phyloP scores from a whole-genome alignment of 2,329 filamentous ascomycete genomes.

The Aspergillus brasiliensis region DNA sequence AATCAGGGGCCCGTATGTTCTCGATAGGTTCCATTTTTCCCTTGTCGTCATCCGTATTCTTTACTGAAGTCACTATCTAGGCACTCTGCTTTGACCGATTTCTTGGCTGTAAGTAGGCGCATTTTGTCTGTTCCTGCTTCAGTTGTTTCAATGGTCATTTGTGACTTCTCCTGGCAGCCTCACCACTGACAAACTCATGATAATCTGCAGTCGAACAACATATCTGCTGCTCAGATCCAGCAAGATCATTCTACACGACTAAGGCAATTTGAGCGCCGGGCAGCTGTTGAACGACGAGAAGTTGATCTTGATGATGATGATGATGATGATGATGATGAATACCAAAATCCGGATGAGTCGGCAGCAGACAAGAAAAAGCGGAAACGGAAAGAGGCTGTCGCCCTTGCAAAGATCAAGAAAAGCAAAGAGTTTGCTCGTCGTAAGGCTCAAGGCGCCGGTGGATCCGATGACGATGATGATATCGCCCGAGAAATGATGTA shows the following conservation, averaged over 20 bases:
- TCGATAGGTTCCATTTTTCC: neutral
- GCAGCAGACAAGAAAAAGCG: slow-evolving; percentile 55
- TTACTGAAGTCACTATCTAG: slow-evolving; percentile 33
- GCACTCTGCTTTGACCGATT: slow-evolving; percentile 69
- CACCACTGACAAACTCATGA: slow-evolving; percentile 2
- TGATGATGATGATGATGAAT: slow-evolving; percentile 35
- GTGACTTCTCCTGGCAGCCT: neutral
- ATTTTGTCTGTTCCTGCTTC: neutral
- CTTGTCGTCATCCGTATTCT: neutral
- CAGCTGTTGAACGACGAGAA: slow-evolving; percentile 28
- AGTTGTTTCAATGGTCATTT: neutral
- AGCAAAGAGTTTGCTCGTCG: slow-evolving; percentile 53
- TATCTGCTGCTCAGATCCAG: slow-evolving; percentile 65
- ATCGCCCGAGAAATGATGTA: slow-evolving; percentile 56
- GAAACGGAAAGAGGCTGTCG: slow-evolving; percentile 55
- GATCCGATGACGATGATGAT: slow-evolving; percentile 49
- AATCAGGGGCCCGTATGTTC: slow-evolving; percentile 51
- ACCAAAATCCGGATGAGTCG: slow-evolving; percentile 40
- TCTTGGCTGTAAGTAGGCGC: slow-evolving; percentile 58
- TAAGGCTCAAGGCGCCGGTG: slow-evolving; percentile 46
- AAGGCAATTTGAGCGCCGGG: slow-evolving; percentile 50
- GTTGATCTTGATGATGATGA: slow-evolving; percentile 35
- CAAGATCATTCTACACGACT: slow-evolving; percentile 60
- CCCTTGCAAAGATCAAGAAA: slow-evolving; percentile 50
- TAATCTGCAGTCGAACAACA: slow-evolving; percentile 59